Conservation (phyloP, 176 grass and related monocot species). For the Juncus inflexus region DNA sequence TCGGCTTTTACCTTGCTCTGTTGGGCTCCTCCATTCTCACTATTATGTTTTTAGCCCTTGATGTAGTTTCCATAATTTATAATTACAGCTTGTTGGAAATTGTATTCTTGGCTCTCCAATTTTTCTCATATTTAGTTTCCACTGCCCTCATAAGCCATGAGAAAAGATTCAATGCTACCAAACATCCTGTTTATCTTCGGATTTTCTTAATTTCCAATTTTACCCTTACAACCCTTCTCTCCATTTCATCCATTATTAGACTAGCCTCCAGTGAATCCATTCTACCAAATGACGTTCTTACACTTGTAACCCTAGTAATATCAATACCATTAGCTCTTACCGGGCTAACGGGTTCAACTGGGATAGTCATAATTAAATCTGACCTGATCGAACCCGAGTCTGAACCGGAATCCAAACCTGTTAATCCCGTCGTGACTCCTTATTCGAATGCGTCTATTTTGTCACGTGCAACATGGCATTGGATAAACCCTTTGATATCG, state of each 20-base stretch:
- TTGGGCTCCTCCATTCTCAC: constrained; percentile 36
- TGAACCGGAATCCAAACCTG: neutral
- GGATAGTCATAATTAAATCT: neutral
- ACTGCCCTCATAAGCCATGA: constrained; percentile 56
- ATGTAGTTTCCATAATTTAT: constrained; percentile 28
- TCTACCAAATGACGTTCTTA: constrained; percentile 43
- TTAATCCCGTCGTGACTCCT: constrained; percentile 34
- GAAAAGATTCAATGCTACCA: constrained; percentile 36
- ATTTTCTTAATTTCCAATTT: constrained; percentile 59
- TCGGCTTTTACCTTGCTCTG: constrained; percentile 44
- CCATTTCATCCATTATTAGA: constrained; percentile 42
- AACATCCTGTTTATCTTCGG: constrained; percentile 57
- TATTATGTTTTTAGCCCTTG: constrained; percentile 38
- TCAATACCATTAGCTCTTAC: constrained; percentile 47
- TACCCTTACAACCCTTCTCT: constrained; percentile 42
- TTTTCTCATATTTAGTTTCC: constrained; percentile 39
- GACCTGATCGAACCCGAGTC: neutral
- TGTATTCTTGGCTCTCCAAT: constrained; percentile 63
- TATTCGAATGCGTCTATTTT: constrained; percentile 52
- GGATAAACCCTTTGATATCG: constrained; percentile 81
- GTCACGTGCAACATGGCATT: constrained; percentile 55
- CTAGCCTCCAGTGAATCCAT: constrained; percentile 21
- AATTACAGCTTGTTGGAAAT: constrained; percentile 26
- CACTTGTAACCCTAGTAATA: constrained; percentile 42
- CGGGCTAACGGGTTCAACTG: constrained; percentile 37